Percentiles rank a stretch among this genome's conserved stretches.
These are phyloP conservation scores for Rickenella mellea DNA, from an alignment of 768 basidiomycete genomes.

Conservation along the genomic window DNA sequence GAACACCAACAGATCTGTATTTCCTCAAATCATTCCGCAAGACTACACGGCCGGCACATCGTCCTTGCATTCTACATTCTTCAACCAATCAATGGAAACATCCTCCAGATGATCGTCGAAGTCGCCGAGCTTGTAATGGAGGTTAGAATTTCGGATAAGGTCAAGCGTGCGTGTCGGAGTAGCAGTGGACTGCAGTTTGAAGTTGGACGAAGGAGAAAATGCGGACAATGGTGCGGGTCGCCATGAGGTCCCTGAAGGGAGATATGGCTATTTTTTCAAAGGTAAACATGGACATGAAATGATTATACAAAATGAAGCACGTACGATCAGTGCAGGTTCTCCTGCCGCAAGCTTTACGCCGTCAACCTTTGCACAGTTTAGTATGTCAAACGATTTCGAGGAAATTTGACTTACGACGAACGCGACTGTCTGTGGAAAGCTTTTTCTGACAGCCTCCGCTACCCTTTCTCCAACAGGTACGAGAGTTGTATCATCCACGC, in stretches of 20 bases:
- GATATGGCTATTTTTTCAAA: conserved; percentile 58
- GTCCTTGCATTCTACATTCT: conserved; percentile 21
- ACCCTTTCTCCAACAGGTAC: conserved; percentile 61
- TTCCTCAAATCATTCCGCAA: neutral
- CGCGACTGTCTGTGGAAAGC: conserved; percentile 53
- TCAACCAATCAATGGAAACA: conserved; percentile 43
- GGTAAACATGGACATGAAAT: conserved; percentile 1
- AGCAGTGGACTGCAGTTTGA: conserved; percentile 36
- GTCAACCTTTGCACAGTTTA: conserved; percentile 38
- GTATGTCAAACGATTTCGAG: conserved; percentile 3
- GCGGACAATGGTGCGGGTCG: conserved; percentile 30
- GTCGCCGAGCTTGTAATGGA: conserved; percentile 58
- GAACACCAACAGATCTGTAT: conserved; percentile 14
- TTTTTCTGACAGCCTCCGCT: conserved; percentile 40
- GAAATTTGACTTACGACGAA: conserved; percentile 45
- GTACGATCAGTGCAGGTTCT: conserved; percentile 48
- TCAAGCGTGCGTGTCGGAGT: conserved; percentile 37
- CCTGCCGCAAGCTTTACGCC: conserved; percentile 44
- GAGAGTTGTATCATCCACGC: conserved; percentile 48
- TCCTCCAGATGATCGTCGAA: conserved; percentile 81
- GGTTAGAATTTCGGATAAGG: conserved; percentile 38
- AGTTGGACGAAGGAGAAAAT: conserved; percentile 35
- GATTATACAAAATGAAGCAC: conserved; percentile 15
- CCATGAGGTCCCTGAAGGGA: conserved; percentile 36
- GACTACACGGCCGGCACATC: neutral